Base-by-base conservation (phyloP, 805 yeast genomes). In the Candida anglica region DNA sequence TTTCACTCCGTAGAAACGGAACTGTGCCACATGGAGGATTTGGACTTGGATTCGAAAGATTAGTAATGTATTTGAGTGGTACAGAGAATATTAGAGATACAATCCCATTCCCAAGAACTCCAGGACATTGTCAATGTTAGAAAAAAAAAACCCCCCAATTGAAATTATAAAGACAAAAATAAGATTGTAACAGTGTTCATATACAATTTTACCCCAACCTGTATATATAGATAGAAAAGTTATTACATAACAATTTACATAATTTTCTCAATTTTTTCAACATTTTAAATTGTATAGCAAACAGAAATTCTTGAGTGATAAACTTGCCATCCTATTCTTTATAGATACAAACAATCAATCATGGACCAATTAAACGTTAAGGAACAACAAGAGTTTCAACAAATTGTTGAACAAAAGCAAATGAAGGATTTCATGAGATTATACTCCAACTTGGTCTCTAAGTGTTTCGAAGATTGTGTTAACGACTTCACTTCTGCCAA, bases 341-440 rank as follows among this genome's bases (percentile, higher is more conserved):
- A 28, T 13, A 28, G 8, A 28, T 10, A 28, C 34, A 28, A 14
- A 29, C 19, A 35, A 6, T 45, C 25, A 30, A 27, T 16, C 30
- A 91, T 91, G 98, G 98, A 91, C 57, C 94, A 86, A 65, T 75
- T 91, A 52, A 91, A 91, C 75, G 81, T 80, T 58, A 85, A 86
- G 60, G 98, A 91, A 69, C 98, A 93, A 69, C 96, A 88, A 66
- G 91, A 88, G 52, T 91, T 91, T 67, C 96, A 88, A 67, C 89
- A 82, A 63, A 70, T 91, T 44, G 95, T 91, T 45, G 98, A 91
- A 69, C 89, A 85, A 60, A 91, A 91, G 74, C 98, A 91, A 69
- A 89, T 93, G 96, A 86, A 85, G 66, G 98, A 91, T 63, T 93
- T 91, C 81, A 91, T 93, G 98, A 83, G 93, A 60, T 78, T 78